Evolutionary conservation across 2,329 filamentous ascomycete genomes (phyloP), one percentile per base, ranked within the genome.

Genomic region (Fusarium sarcochroum): DNA sequence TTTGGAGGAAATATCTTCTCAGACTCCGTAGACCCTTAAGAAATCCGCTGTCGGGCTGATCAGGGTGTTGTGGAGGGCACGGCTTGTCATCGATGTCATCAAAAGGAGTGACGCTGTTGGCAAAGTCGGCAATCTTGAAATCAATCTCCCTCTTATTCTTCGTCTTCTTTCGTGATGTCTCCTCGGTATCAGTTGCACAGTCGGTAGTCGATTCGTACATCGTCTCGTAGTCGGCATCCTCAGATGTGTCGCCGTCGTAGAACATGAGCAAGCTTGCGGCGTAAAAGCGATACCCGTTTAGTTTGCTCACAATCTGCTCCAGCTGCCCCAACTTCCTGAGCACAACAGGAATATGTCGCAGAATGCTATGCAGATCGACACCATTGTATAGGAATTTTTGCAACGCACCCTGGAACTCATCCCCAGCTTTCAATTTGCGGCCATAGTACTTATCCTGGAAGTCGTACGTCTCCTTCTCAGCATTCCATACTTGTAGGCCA

Each of bases 391-490:
- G 87, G 77, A 98, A 99, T 27, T 92, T 89, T 52, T 90, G 95
- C 7, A 99, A 84, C 0, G 94, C 94, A 61, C 91, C 89, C 76
- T 97, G 93, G 74, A 99, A 98, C 76, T 98, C 93, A 5, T 87
- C 85, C 3, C 96, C 96, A 4, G 92, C 93, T 78, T 94, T 94
- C 34, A 99, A 83, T 71, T 93, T 89, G 54, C 96, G 91, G 3
- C 96, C 96, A 76, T 93, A 97, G 79, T 99, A 99, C 80, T 99
- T 99, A 85, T 99, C 96, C 77, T 97, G 92, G 76, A 98, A 99
- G n/a, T 94, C 85, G 76, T 97, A 98, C 46, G 88, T 90, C 75
- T 97, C 89, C 35, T 89, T 91, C 69, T 90, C 90, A 21, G 90
- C 90, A 76, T 98, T 95, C 93, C 95, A 99, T 2, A 97, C 93